These are phyloP conservation scores for Linnemannia exigua DNA, from an alignment of 192 early-diverging fungal species.

Conservation along the genomic window DNA sequence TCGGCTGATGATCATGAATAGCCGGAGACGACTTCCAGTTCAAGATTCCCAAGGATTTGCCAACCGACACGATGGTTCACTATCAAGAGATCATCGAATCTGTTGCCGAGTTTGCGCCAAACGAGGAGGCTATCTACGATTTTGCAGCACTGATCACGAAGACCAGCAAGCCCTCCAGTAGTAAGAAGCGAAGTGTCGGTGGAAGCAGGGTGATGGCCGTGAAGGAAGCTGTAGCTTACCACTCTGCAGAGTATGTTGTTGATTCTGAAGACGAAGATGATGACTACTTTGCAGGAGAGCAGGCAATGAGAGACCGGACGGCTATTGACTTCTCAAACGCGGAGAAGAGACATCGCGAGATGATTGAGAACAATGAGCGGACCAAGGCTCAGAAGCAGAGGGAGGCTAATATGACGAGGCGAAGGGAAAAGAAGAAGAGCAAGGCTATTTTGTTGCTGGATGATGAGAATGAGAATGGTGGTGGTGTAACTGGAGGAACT, in stretches of 20 bases:
- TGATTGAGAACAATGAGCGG: constrained; percentile 13
- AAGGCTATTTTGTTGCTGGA: background rate
- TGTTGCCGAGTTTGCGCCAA: constrained; percentile 31
- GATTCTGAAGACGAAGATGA: constrained; percentile 69
- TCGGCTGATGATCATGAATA: too few relatives aligned
- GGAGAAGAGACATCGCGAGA: constrained; percentile 27
- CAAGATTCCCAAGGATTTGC: constrained; percentile 51
- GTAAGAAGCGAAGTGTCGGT: constrained; percentile 9
- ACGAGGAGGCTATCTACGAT: constrained; percentile 8
- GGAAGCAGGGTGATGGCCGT: constrained; percentile 15
- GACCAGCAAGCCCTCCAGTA: constrained; percentile 16
- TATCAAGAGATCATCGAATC: constrained; percentile 55
- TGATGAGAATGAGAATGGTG: background rate
- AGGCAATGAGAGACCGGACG: constrained; percentile 8
- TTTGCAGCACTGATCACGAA: constrained; percentile 32
- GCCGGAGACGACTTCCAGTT: constrained; percentile 22
- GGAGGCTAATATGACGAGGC: background rate
- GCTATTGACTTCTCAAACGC: constrained; percentile 11
- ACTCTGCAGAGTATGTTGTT: constrained; percentile 58
- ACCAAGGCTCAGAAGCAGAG: constrained; percentile 17
- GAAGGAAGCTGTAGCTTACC: constrained; percentile 34
- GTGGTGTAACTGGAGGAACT: constrained; percentile 1
- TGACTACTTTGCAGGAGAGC: constrained; percentile 59
- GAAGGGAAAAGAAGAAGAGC: background rate
- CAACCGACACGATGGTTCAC: constrained; percentile 54